These are phyloP conservation scores for Penstemon barbatus DNA, from an alignment of 257 asterid species.

Conservation along the genomic window DNA sequence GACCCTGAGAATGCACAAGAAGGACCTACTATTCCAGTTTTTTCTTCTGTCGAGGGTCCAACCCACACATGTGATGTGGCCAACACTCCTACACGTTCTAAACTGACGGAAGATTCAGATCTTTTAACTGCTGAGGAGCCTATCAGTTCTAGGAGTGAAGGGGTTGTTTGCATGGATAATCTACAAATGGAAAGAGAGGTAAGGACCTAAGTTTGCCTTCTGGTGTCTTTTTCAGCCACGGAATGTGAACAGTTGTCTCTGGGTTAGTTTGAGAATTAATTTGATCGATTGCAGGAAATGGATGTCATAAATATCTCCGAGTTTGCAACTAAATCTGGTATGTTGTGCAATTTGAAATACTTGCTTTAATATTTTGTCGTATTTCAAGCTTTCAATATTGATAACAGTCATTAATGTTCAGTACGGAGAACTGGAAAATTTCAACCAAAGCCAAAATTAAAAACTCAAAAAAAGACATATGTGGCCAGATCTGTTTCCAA, in stretches of 20 bases:
- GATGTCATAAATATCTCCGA: conserved; percentile 39
- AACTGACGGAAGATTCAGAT: conserved; percentile 37
- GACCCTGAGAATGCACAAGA: conserved; percentile 32
- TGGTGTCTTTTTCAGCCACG: conserved; percentile 17
- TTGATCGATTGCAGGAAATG: conserved; percentile 50
- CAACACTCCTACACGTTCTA: conserved; percentile 34
- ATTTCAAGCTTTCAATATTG: conserved; percentile 20
- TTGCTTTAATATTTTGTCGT: conserved; percentile 16
- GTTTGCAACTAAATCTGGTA: conserved; percentile 50
- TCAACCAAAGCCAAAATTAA: conserved; percentile 54
- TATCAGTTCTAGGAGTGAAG: conserved; percentile 39
- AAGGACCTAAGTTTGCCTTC: conserved; percentile 8
- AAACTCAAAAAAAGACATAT: conserved; percentile 30
- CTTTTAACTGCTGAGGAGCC: conserved; percentile 40
- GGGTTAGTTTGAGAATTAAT: conserved; percentile 16
- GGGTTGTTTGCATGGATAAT: conserved; percentile 25
- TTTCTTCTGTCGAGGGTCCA: conserved; percentile 32
- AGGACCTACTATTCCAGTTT: conserved; percentile 28
- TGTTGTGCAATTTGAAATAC: conserved; percentile 16
- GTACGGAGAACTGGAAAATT: conserved; percentile 47
- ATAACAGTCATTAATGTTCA: conserved; percentile 28
- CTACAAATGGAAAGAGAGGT: conserved; percentile 41
- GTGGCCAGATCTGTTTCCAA: conserved; percentile 29
- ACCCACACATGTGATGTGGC: conserved; percentile 27
- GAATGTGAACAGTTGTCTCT: background rate